These are phyloP conservation scores for Manihot esculenta DNA, from an alignment of 441 rosid genomes.

Conservation along the genomic window DNA sequence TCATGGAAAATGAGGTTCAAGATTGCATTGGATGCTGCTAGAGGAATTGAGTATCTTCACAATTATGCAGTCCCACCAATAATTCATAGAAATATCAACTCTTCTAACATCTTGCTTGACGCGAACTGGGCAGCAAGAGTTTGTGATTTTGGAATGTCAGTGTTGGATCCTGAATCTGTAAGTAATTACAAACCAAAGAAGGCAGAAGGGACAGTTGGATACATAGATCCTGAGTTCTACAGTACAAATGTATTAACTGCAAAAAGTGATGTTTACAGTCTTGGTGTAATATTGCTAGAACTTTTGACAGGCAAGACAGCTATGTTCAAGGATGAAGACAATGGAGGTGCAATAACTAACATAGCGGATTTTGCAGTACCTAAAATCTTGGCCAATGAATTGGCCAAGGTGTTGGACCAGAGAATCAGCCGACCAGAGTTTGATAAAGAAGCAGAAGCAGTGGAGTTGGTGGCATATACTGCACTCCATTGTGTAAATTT, in stretches of 20 bases:
- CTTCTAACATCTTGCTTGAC: slow-evolving; percentile 72
- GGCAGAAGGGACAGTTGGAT: slow-evolving; percentile 80
- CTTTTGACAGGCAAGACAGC: slow-evolving; percentile 74
- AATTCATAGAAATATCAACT: slow-evolving; percentile 76
- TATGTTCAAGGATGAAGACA: slow-evolving; percentile 42
- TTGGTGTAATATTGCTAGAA: slow-evolving; percentile 76
- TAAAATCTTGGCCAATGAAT: slow-evolving; percentile 34
- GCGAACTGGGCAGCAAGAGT: slow-evolving; percentile 68
- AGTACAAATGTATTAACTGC: slow-evolving; percentile 60
- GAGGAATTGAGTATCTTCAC: slow-evolving; percentile 88
- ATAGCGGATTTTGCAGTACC: slow-evolving; percentile 69
- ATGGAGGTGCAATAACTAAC: slow-evolving; percentile 39
- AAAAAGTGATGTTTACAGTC: slow-evolving; percentile 76
- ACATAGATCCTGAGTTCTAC: slow-evolving; percentile 83
- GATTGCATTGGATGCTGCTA: slow-evolving; percentile 73
- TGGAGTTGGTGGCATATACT: slow-evolving; percentile 70
- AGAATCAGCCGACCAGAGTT: slow-evolving; percentile 47
- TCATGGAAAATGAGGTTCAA: slow-evolving; percentile 82
- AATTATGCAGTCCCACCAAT: slow-evolving; percentile 75
- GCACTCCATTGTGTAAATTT: slow-evolving; percentile 71
- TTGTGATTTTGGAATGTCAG: slow-evolving; percentile 72
- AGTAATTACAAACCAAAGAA: slow-evolving; percentile 40
- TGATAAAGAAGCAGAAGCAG: slow-evolving; percentile 55
- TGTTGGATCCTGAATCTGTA: slow-evolving; percentile 58
- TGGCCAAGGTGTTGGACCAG: slow-evolving; percentile 46